A percentile compares a stretch with the other conserved stretches of the same genome.
Conservation (phyloP, 176 grass and related monocot species). For the Lolium multiflorum region DNA sequence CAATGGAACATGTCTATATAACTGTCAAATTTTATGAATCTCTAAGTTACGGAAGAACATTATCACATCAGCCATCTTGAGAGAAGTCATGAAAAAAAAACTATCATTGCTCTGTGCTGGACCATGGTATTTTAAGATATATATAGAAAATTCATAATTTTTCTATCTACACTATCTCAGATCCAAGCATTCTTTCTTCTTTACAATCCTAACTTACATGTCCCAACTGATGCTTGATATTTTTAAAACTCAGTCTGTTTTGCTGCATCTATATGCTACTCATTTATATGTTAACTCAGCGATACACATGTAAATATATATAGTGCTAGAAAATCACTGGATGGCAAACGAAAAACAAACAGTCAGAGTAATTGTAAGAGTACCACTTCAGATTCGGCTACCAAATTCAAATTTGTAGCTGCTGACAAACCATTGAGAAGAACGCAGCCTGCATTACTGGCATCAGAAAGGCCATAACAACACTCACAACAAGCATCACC, state of each 20-base stretch:
- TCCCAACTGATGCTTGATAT: background rate
- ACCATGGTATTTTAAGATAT: background rate
- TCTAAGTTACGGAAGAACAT: background rate
- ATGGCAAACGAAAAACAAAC: background rate
- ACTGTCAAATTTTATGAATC: background rate
- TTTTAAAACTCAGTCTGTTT: background rate
- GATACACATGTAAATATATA: background rate
- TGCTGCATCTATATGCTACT: background rate
- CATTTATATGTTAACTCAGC: background rate
- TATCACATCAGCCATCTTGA: background rate
- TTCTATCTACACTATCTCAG: background rate
- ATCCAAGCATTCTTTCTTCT: background rate
- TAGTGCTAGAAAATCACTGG: background rate
- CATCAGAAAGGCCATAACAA: background rate
- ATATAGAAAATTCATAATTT: background rate
- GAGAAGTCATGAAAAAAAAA: background rate
- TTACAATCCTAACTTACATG: background rate
- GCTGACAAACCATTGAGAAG: constrained; percentile 15
- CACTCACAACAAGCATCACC: background rate
- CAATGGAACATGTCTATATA: background rate
- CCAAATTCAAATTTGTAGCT: constrained; percentile 14
- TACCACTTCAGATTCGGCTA: background rate
- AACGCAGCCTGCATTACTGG: background rate
- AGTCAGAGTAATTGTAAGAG: background rate
- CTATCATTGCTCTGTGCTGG: background rate